Conservation (phyloP, 306 rosid genomes). For the Trifolium repens region DNA sequence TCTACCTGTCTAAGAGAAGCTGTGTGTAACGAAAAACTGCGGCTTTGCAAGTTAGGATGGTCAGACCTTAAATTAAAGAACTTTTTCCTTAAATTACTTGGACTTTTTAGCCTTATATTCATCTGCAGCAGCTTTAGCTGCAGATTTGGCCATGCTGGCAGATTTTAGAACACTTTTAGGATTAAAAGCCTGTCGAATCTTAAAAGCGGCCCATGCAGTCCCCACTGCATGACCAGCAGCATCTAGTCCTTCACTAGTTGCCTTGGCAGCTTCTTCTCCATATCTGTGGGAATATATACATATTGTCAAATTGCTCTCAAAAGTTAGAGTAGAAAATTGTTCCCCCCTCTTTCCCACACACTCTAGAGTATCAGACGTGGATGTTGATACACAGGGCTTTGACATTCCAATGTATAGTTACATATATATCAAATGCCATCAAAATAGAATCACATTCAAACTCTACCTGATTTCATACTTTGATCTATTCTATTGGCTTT, state of each 20-base stretch:
- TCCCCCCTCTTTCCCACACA: no score
- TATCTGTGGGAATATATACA: conserved; percentile 57
- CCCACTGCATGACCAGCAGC: conserved; percentile 97
- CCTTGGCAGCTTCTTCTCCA: conserved; percentile 89
- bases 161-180: conserved; percentile 75
- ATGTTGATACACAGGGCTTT: background rate
- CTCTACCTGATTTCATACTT: conserved; percentile 22
- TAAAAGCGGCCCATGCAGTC: conserved; percentile 84
- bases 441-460: conserved; percentile 20
- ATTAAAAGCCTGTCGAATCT: conserved; percentile 78
- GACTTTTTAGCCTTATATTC: conserved; percentile 58
- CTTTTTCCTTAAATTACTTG: conserved; percentile 48
- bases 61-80: conserved; percentile 35
- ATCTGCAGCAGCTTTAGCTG: conserved; percentile 68
- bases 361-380: no score
- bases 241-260: conserved; percentile 75
- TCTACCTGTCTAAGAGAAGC: conserved; percentile 22
- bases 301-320: conserved; percentile 17
- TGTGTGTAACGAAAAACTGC: conserved; percentile 20
- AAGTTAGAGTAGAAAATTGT: background rate
- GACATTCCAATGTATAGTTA: conserved; percentile 14
- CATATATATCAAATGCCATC: conserved; percentile 9
- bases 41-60: conserved; percentile 8
- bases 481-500: conserved; percentile 35
- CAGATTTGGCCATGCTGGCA: conserved; percentile 56